A percentile compares a stretch with the other conserved stretches of the same genome.
Conservation (phyloP, 2,329 filamentous ascomycete species). For the Paecilomyces niveus region DNA sequence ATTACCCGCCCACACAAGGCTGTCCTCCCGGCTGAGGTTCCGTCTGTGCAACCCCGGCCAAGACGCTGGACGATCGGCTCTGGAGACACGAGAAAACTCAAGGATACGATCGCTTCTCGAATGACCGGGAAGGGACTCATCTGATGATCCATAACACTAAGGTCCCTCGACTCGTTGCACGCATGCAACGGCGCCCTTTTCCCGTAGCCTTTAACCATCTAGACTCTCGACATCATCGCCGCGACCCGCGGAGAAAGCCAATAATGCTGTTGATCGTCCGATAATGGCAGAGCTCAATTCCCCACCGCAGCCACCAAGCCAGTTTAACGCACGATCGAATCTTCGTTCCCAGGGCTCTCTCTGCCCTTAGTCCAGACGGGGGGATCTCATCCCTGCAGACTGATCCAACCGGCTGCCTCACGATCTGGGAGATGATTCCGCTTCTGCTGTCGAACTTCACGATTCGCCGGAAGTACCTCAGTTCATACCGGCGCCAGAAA, state of each 20-base stretch:
- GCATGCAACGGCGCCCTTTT: neutral
- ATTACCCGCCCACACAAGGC: neutral
- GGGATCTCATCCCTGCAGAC: neutral
- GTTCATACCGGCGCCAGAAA: neutral
- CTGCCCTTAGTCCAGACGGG: neutral
- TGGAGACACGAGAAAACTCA: neutral
- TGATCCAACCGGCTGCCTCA: neutral
- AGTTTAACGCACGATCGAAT: neutral
- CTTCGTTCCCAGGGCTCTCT: neutral
- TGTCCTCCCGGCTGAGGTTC: neutral
- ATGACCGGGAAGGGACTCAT: neutral
- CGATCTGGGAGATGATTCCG: neutral
- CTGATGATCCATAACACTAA: neutral
- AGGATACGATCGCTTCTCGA: neutral
- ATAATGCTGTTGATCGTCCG: neutral
- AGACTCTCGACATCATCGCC: neutral
- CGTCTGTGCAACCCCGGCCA: neutral
- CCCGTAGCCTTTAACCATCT: neutral
- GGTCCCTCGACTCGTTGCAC: neutral
- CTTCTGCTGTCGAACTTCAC: neutral
- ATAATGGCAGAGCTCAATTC: neutral
- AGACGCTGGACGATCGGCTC: neutral
- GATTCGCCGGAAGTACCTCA: neutral
- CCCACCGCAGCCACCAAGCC: neutral
- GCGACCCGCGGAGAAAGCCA: neutral